Conservation (phyloP, 73 alveolate genomes). For the Uronychia binucleata region DNA sequence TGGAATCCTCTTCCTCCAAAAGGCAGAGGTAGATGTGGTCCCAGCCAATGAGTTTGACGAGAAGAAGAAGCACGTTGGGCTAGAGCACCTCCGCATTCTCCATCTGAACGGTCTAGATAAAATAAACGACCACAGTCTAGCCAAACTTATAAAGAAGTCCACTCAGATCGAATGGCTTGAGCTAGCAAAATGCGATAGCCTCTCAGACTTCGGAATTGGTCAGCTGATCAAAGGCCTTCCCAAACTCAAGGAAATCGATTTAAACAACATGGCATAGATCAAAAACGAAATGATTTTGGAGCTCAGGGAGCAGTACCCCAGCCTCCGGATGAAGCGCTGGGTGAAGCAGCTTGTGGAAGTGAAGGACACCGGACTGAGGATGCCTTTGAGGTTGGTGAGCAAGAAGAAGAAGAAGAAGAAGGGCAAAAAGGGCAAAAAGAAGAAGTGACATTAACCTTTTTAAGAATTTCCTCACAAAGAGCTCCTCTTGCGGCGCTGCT, state of each 20-base stretch:
- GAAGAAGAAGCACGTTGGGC: constrained; percentile 6
- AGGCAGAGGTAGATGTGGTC: constrained; percentile 33
- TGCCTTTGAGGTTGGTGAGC: constrained; percentile 15
- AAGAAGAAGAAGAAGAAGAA: constrained; percentile 16
- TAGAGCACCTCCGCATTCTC: constrained; percentile 5
- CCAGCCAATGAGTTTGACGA: constrained; percentile 6
- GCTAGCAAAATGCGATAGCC: constrained; percentile 3
- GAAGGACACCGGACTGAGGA: constrained; percentile 29
- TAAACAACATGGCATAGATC: not conserved
- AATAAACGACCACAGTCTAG: constrained; percentile 6
- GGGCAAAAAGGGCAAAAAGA: constrained; percentile 17
- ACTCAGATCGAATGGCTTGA: constrained; percentile 4
- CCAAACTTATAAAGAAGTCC: constrained; percentile 7
- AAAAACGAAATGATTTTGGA: constrained; percentile 1
- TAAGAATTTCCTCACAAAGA: not conserved
- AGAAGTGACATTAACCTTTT: not conserved
- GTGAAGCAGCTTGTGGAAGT: constrained; percentile 4
- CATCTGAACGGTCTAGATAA: not conserved
- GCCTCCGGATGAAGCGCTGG: constrained; percentile 3
- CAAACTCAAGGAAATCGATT: not conserved
- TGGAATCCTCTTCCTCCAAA: constrained; percentile 18
- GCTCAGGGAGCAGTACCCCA: constrained; percentile 5
- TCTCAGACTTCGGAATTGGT: constrained; percentile 12
- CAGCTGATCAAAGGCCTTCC: constrained; percentile 10
- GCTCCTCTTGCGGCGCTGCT: constrained; percentile 5